Evolutionary conservation across 2,329 filamentous ascomycete genomes (phyloP), one percentile per base, ranked within the genome.

Genomic region (Didymella arachidicola): DNA sequence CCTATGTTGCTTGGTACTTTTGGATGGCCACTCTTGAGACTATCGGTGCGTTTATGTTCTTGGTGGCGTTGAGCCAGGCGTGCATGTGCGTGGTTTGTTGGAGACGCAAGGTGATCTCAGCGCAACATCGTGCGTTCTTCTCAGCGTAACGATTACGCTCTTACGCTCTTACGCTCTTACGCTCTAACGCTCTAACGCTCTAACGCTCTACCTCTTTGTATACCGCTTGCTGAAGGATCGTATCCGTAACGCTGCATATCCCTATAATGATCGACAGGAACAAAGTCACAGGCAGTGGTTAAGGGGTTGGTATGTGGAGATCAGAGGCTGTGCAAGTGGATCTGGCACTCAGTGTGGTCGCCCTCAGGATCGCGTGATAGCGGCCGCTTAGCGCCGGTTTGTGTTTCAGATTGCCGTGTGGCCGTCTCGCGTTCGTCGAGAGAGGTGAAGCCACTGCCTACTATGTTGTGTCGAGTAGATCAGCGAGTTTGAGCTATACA

Each of bases 271-370:
- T 59, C 50, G 50, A 47, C 56, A 59, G 56, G 56, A 51, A 50
- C 45, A 39, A 41, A 42, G 26, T 45, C 22, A 46, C 50, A 41
- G 46, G 26, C 30, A 29, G 50, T 30, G 14, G 26, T 46, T 39
- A 39, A 45, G 18, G 53, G 42, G 46, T 50, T 57, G 46, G 39
- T 19, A 34, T 45, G 56, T 59, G 56, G 56, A 49, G 56, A 53
- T 45, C 30, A 26, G 50, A 49, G 55, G 56, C 56, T 59, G 56
- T 59, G 56, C 45, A 59, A 54, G 49, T 53, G 56, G 56, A 59
- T 27, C 56, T 50, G 38, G 18, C 18, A 39, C 36, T 22, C 7
- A 39, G 18, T 19, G 36, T 39, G 30, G 38, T 52, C 19, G 7
- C 18, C 16, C 22, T 49, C 46, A 45, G 50, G 41, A 50, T 50